These are phyloP conservation scores for Eremothecium cymbalariae DNA, from an alignment of 1,139 yeast genomes.

Conservation along the genomic window DNA sequence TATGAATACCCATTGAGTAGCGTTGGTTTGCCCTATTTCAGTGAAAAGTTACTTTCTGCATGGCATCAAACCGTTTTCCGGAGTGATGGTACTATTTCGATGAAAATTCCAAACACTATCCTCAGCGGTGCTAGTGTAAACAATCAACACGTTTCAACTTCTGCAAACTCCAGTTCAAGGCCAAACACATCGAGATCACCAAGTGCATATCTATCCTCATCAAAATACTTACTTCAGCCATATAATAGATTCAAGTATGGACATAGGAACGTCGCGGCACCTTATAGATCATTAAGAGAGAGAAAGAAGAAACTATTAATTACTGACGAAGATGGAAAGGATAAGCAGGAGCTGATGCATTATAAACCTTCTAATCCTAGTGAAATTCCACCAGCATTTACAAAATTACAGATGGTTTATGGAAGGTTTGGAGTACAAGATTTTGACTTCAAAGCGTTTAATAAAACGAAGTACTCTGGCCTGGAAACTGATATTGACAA, in stretches of 20 bases:
- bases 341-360: constrained; percentile 19
- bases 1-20: constrained; percentile 53
- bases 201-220: background rate
- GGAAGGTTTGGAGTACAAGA: constrained; percentile 90
- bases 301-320: constrained; percentile 34
- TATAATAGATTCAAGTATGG: constrained; percentile 54
- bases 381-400: constrained; percentile 62
- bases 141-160: background rate
- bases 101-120: constrained; percentile 16
- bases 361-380: constrained; percentile 28
- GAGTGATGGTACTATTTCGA: constrained; percentile 46
- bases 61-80: constrained; percentile 61
- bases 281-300: constrained; percentile 60
- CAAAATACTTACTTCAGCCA: constrained; percentile 20
- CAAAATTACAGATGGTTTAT: constrained; percentile 68
- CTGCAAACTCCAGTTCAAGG: background rate
- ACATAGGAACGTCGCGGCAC: constrained; percentile 40
- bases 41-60: constrained; percentile 67
- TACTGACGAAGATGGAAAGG: constrained; percentile 19
- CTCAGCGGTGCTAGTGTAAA: background rate
- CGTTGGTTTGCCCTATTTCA: constrained; percentile 83
- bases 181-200: constrained; percentile 1
- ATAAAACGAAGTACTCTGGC: constrained; percentile 71
- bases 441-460: constrained; percentile 83
- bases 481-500: constrained; percentile 80